A percentile compares a stretch with the other conserved stretches of the same genome.
These are phyloP conservation scores for Phoma sp. DNA, from an alignment of 2,329 filamentous ascomycete species.

Conservation along the genomic window DNA sequence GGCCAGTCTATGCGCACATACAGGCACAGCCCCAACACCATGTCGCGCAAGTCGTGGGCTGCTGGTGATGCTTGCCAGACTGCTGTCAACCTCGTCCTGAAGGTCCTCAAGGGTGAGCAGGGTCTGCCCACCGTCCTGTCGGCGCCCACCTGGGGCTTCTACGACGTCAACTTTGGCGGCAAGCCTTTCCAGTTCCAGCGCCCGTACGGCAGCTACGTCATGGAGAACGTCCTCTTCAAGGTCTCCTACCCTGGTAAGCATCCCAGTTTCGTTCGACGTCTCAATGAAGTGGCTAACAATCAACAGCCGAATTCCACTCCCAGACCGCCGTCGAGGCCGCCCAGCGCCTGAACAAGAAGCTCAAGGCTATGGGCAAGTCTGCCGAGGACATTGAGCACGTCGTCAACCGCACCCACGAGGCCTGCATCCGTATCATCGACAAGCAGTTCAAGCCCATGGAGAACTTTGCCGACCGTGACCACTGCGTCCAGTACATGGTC, in stretches of 20 bases:
- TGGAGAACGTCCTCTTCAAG: slow-evolving; percentile 99
- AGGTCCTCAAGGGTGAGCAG: slow-evolving; percentile 89
- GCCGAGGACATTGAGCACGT: slow-evolving; percentile 89
- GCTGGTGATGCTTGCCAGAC: slow-evolving; percentile 97
- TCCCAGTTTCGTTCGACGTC: not conserved
- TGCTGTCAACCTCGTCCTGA: slow-evolving; percentile 87
- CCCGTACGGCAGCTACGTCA: slow-evolving; percentile 96
- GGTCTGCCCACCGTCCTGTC: slow-evolving; percentile 92
- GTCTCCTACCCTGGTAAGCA: slow-evolving; percentile 89
- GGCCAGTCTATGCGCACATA: slow-evolving; percentile 96
- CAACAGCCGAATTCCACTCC: slow-evolving; percentile 88
- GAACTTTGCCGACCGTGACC: slow-evolving; percentile 99
- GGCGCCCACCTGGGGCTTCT: slow-evolving; percentile 95
- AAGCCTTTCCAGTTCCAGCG: slow-evolving; percentile 93
- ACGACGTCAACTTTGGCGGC: slow-evolving; percentile 96
- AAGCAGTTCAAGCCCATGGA: slow-evolving; percentile 99
- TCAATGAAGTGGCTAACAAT: slow-evolving; percentile 28
- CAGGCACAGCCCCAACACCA: slow-evolving; percentile 97
- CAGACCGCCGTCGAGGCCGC: slow-evolving; percentile 97
- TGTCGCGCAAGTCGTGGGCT: slow-evolving; percentile 99
- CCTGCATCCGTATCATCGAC: slow-evolving; percentile 98
- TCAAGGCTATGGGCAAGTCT: slow-evolving; percentile 85
- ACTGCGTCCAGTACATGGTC: slow-evolving; percentile 99
- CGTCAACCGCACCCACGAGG: slow-evolving; percentile 96
- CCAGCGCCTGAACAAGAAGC: slow-evolving; percentile 82